A percentile compares a stretch with the other conserved stretches of the same genome.
Conservation (phyloP, 2,329 filamentous ascomycete species). For the Fusarium mangiferae region DNA sequence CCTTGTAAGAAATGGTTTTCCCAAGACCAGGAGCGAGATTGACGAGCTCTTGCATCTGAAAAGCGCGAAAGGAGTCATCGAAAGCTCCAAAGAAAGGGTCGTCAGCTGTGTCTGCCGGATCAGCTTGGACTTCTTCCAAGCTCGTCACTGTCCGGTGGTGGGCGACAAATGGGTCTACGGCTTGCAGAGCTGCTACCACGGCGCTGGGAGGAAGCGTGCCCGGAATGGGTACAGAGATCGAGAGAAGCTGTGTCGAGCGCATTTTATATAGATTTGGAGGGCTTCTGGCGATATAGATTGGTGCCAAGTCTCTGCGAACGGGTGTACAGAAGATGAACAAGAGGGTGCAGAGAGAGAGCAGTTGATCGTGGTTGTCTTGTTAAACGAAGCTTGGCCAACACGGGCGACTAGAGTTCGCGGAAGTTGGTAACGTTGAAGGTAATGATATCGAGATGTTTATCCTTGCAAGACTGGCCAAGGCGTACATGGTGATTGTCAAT, state of each 20-base stretch:
- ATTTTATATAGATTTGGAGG: constrained; percentile 37
- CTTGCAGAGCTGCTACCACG: constrained; percentile 54
- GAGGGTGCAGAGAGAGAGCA: background rate
- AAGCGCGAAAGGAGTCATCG: constrained; percentile 51
- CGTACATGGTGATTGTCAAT: constrained; percentile 37
- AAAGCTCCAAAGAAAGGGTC: constrained; percentile 56
- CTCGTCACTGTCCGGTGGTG: constrained; percentile 52
- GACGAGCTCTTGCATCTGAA: constrained; percentile 47
- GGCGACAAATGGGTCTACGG: constrained; percentile 54
- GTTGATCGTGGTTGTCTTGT: background rate
- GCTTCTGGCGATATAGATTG: background rate
- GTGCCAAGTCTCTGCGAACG: background rate
- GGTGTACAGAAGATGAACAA: background rate
- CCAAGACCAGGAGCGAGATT: constrained; percentile 53
- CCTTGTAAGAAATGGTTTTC: constrained; percentile 55
- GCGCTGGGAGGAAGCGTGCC: constrained; percentile 49
- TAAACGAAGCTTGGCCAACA: background rate
- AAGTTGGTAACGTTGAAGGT: constrained; percentile 10
- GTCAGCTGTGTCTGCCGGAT: constrained; percentile 48
- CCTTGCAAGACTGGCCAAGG: constrained; percentile 28
- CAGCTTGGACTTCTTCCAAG: constrained; percentile 49
- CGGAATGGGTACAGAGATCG: constrained; percentile 56
- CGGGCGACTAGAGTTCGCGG: constrained; percentile 1
- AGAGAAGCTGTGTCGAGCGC: constrained; percentile 47
- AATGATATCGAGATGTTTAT: constrained; percentile 24